Base-by-base conservation (phyloP, 176 grass and related monocot genomes). In the Musa schizocarpa region DNA sequence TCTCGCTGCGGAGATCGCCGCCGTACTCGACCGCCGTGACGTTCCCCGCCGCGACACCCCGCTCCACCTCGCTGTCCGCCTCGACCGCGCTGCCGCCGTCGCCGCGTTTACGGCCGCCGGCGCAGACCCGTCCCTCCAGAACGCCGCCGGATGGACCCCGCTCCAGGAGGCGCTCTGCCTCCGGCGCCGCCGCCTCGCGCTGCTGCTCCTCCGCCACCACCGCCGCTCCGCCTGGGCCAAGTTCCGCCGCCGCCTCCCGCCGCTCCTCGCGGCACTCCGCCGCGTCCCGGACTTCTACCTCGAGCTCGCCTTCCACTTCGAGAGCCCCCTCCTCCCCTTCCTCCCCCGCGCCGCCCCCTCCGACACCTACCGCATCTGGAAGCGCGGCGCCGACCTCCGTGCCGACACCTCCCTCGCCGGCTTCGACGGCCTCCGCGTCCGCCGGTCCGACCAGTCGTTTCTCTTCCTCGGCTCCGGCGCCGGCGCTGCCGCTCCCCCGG, bases 361-460 rank as follows among this genome's bases (percentile, higher is more conserved):
- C 0, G 94, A 98, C 78, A 98, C 94, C 54, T 98, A 92, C 78
- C 94, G 90, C 57, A 86, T 93, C 61, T 98, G 94, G 90, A 98
- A 98, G 82, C 83, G 94, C 8, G 90, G 88, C 6, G 80, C 82
- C 0, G 63, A 93, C 83, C 86, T 98, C 64, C 90, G 90, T 14
- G 94, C 90, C 2, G 90, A 98, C 82, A 92, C 91, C 53, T 89
- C 94, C 0, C 90, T 98, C 66, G 94, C 94, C 1, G 94, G 94
- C 0, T 98, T 98, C 68, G 94, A 98, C 2, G 94, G 90, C 58
- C 83, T 98, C 82, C 86, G 94, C 80, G 75, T 90, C 16, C 88
- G 88, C 22, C 90, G 90, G 0, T 84, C 94, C 10, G 90, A 93
- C 71, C 94, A 90, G 54, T 89, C 94, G 0, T 98, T 98, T 79